These are phyloP conservation scores for Pholiota conissans DNA, from an alignment of 768 basidiomycete species.

Conservation along the genomic window DNA sequence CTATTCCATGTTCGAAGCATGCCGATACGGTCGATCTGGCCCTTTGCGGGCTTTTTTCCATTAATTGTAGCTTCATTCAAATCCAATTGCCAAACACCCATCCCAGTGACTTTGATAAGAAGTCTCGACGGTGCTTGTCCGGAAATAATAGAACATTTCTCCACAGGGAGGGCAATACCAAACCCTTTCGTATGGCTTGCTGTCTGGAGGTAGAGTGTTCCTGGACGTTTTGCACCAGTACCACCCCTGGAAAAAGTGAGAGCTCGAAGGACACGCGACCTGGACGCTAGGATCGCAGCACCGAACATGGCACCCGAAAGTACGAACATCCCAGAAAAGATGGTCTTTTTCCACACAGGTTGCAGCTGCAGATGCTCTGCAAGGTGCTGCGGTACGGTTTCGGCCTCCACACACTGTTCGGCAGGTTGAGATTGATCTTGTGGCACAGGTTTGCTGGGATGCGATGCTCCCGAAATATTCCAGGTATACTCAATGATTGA, in stretches of 20 bases:
- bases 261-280: not conserved
- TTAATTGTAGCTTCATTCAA: not conserved
- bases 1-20: not conserved
- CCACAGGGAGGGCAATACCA: not conserved
- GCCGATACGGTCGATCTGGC: not conserved
- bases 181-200: not conserved
- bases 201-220: not conserved
- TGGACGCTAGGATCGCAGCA: not conserved
- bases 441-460: not conserved
- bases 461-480: not conserved
- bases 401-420: not conserved
- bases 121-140: not conserved
- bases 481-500: not conserved
- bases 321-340: not conserved
- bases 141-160: not conserved
- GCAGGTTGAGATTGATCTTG: not conserved
- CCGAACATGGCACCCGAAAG: not conserved
- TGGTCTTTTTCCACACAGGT: not conserved
- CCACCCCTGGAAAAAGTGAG: not conserved
- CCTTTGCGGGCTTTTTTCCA: not conserved
- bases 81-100: not conserved
- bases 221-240: not conserved
- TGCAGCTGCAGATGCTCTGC: not conserved
- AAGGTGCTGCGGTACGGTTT: not conserved
- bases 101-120: not conserved